phyloP scores from a whole-genome alignment of 805 yeast species.

The Candida pseudofarinosa region DNA sequence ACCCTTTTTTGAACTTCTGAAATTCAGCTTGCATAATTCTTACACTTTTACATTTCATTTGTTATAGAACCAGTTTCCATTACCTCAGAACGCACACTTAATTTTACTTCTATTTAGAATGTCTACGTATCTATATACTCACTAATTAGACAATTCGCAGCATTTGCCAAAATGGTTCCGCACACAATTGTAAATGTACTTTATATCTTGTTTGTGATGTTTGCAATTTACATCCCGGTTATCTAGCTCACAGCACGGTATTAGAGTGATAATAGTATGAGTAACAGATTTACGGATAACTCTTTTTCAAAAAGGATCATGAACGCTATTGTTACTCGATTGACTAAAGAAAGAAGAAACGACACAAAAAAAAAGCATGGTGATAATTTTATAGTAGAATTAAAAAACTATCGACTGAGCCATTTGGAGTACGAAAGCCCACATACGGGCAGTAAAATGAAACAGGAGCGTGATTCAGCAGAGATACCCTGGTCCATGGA shows the following conservation, averaged over 20 bases:
- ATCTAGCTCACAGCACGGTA: too few relatives aligned
- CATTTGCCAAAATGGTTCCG: neutral
- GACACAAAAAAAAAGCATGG: neutral
- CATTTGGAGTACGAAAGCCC: neutral
- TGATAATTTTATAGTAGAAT: neutral
- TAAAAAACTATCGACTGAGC: neutral
- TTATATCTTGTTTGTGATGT: neutral
- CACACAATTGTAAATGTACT: slow-evolving; percentile 1
- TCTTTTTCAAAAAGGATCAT: neutral
- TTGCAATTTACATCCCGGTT: neutral
- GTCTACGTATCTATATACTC: too few relatives aligned
- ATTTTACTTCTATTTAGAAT: too few relatives aligned
- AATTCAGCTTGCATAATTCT: too few relatives aligned
- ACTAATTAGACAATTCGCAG: neutral
- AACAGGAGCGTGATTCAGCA: slow-evolving; percentile 15
- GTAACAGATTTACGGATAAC: neutral
- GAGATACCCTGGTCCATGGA: slow-evolving; percentile 29
- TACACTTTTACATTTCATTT: too few relatives aligned
- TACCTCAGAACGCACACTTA: too few relatives aligned
- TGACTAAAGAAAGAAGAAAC: neutral
- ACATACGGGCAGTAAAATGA: neutral
- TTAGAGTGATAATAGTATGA: too few relatives aligned
- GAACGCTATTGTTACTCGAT: neutral
- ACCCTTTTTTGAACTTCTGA: slow-evolving; percentile 6
- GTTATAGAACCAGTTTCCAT: too few relatives aligned